phyloP scores from a whole-genome alignment of 148 eudicot species.

The Amaranthus hypochondriacus region DNA sequence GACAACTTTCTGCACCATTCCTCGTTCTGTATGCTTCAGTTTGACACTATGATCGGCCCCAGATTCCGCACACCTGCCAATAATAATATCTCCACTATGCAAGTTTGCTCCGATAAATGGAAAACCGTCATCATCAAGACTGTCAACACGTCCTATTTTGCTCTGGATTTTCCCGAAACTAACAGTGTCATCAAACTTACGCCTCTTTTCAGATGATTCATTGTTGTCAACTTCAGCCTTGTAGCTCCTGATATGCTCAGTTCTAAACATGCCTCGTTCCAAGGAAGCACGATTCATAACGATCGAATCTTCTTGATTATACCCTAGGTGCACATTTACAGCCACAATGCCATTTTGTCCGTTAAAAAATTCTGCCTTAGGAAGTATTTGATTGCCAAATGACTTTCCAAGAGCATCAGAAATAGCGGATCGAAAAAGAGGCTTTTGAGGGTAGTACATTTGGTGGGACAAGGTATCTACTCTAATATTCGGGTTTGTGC shows the following conservation, averaged over 20 bases:
- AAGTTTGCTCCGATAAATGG: constrained; percentile 82
- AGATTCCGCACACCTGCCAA: constrained; percentile 70
- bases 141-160: constrained; percentile 76
- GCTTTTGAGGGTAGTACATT: constrained; percentile 83
- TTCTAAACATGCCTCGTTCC: constrained; percentile 94
- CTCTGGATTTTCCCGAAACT: constrained; percentile 80
- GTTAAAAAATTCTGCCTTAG: constrained; percentile 71
- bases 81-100: constrained; percentile 80
- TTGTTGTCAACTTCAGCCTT: constrained; percentile 80
- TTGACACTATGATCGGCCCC: constrained; percentile 85
- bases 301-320: constrained; percentile 92
- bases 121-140: constrained; percentile 95
- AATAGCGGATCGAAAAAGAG: constrained; percentile 65
- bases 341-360: constrained; percentile 98
- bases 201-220: constrained; percentile 50
- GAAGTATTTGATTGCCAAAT: constrained; percentile 37
- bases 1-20: constrained; percentile 91
- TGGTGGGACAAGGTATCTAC: constrained; percentile 79
- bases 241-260: constrained; percentile 83
- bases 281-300: constrained; percentile 94
- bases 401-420: constrained; percentile 79
- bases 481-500: constrained; percentile 74
- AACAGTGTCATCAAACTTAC: constrained; percentile 49
- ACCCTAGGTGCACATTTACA: constrained; percentile 88
- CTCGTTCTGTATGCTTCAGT: constrained; percentile 88